These are phyloP conservation scores for Phaeosphaeria sp. DNA, from an alignment of 2,329 filamentous ascomycete species.

Conservation along the genomic window DNA sequence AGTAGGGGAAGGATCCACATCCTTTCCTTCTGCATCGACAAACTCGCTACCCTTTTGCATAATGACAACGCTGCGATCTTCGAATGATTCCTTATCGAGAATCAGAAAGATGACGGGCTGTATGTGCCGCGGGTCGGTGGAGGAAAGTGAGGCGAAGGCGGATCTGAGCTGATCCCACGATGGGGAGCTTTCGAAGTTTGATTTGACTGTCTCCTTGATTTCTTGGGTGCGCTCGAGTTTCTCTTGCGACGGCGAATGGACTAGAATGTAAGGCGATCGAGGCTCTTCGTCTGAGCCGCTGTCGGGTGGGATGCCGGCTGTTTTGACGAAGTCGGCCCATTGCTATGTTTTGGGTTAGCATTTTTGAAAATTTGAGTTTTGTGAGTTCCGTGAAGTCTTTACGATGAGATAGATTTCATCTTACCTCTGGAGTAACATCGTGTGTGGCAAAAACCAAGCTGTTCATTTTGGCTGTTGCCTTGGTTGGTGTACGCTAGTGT, in stretches of 20 bases:
- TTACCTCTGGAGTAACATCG: background rate
- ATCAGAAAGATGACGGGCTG: slow-evolving; percentile 5
- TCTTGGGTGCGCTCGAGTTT: background rate
- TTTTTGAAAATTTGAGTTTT: no score
- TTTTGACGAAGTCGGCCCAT: background rate
- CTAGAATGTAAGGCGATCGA: background rate
- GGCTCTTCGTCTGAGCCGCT: background rate
- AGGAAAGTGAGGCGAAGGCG: background rate
- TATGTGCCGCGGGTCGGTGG: background rate
- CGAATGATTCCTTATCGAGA: slow-evolving; percentile 9
- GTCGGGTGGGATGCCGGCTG: background rate
- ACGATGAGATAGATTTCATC: no score
- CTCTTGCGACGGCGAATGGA: background rate
- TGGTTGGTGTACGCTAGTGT: no score
- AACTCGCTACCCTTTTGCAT: slow-evolving; percentile 1
- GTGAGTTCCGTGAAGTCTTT: no score
- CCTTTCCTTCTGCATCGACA: background rate
- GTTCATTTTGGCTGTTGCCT: background rate
- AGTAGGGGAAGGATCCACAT: background rate
- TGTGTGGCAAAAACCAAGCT: background rate
- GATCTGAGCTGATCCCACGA: slow-evolving; percentile 4
- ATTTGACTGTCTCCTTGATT: slow-evolving; percentile 5
- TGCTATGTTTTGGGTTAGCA: background rate
- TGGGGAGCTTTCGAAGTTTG: slow-evolving; percentile 2
- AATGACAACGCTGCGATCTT: slow-evolving; percentile 10